Percentiles rank a stretch among this genome's conserved stretches.
Conservation (phyloP, 148 eudicot genomes). For the Tetragonia tetragonoides region DNA sequence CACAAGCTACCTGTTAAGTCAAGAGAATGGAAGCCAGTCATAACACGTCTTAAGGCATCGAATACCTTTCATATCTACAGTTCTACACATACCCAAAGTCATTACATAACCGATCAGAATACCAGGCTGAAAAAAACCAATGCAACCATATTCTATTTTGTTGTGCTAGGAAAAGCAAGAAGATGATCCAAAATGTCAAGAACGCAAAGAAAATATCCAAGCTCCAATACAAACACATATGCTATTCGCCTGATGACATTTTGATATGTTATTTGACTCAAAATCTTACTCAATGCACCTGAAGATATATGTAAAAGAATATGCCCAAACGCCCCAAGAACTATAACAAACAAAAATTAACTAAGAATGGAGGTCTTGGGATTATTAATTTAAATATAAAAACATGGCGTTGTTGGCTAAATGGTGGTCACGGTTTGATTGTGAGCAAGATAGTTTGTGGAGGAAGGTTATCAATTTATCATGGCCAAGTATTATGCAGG, state of each 20-base stretch:
- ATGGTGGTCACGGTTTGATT: no score
- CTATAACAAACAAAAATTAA: no score
- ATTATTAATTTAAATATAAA: no score
- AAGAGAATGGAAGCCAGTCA: background rate
- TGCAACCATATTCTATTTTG: background rate
- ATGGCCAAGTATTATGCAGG: no score
- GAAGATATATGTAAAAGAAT: background rate
- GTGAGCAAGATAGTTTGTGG: no score
- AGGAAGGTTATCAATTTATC: no score
- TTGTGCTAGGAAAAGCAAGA: background rate
- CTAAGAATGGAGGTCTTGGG: no score
- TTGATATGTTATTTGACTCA: background rate
- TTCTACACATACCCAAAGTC: background rate
- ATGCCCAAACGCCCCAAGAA: background rate
- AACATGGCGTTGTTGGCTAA: no score
- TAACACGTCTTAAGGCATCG: background rate
- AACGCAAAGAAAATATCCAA: background rate
- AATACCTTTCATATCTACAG: background rate
- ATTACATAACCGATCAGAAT: background rate
- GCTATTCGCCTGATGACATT: background rate
- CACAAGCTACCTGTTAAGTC: constrained; percentile 72
- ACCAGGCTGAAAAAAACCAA: background rate
- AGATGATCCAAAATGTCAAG: background rate
- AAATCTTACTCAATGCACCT: background rate
- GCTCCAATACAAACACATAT: no score